Base-by-base conservation (phyloP, 2,329 filamentous ascomycete genomes). In the Aspergillus fijiensis region DNA sequence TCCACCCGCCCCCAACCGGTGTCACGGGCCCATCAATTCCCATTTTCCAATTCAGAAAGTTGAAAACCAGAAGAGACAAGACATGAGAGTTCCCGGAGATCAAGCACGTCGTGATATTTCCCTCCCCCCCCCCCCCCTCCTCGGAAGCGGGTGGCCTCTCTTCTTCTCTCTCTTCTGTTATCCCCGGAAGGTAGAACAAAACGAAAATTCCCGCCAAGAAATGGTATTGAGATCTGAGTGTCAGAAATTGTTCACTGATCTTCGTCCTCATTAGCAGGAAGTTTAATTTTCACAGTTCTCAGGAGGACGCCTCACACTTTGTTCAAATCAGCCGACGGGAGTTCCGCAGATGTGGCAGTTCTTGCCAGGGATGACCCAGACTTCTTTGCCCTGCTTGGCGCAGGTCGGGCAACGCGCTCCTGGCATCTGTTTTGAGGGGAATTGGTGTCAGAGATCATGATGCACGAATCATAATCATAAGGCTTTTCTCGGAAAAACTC, bases 281-380 rank as follows among this genome's bases (percentile, higher is more conserved):
- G 27, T 10, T 35, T 12, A 35, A 35, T 12, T 35, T 35, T 16
- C 33, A 12, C 3, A 12, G 5, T 12, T 4, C 33, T 16, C 11
- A 4, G 9, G 39, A 16, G 16, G 7, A n/a, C 5, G 14, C 39
- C 16, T 45, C 39, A 9, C 39, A 16, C 16, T 7, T 19, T 19
- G n/a, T n/a, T 35, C 45, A 27, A 21, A 56, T 69, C 62, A 68
- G 49, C 69, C 67, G 66, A 60, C 75, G 72, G 50, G 70, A 60
- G 72, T 74, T 11, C 76, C 73, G 58, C 77, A 80, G 47, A 75
- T 66, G 63, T 79, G 77, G 60, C 78, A 80, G 62, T 74, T 71
- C 60, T 79, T 79, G n/a, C 78, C 78, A 5, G 78, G 77, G 57
- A 80, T 80, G 3, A 80, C 78, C 78, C 78, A 80, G 25, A 72